A percentile compares a stretch with the other conserved stretches of the same genome.
Conservation (phyloP, 257 asterid species). For the Scutellaria baicalensis region DNA sequence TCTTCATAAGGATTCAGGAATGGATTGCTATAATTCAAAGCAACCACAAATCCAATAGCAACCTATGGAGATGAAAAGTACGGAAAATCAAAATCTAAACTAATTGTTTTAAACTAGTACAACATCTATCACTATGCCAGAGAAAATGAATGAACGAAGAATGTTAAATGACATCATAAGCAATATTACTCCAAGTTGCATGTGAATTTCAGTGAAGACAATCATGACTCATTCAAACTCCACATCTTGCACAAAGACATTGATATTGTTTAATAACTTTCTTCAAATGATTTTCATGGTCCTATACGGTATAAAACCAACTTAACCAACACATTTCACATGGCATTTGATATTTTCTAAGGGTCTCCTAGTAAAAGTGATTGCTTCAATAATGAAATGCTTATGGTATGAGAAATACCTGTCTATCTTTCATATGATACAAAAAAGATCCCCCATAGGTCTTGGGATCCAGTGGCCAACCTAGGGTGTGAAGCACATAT, state of each 20-base stretch:
- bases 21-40: slow-evolving; percentile 81
- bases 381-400: neutral
- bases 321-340: neutral
- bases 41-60: slow-evolving; percentile 83
- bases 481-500: slow-evolving; percentile 80
- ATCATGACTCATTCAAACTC: neutral
- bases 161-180: neutral
- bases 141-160: neutral
- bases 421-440: slow-evolving; percentile 93
- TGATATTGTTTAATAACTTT: neutral
- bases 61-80: slow-evolving; percentile 38
- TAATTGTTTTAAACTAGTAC: neutral
- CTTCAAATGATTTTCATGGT: neutral
- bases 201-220: neutral
- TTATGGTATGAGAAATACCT: slow-evolving; percentile 35
- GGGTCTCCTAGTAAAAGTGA: neutral
- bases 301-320: neutral
- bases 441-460: slow-evolving; percentile 94
- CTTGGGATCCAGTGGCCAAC: slow-evolving; percentile 92
- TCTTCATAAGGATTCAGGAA: slow-evolving; percentile 92
- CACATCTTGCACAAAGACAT: neutral
- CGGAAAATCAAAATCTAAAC: neutral
- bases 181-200: neutral
- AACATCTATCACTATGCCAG: neutral
- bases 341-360: neutral